Percentiles rank a stretch among this genome's conserved stretches.
Conservation (phyloP, 2,329 filamentous ascomycete species). For the Pseudogymnoascus sp. region DNA sequence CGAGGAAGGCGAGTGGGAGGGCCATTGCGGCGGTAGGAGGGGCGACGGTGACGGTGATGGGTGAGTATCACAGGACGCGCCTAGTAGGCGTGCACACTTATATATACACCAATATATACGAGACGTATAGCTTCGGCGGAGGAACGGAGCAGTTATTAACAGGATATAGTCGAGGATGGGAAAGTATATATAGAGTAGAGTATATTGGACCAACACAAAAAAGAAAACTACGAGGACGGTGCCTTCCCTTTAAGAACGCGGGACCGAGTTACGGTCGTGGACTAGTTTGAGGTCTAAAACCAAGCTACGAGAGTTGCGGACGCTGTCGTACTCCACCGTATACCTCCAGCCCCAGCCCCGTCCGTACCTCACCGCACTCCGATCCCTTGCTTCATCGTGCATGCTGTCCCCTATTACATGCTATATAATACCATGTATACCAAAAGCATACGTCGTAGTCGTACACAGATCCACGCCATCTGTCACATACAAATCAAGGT, state of each 20-base stretch:
- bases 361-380: background rate
- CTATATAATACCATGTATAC: background rate
- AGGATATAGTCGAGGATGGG: background rate
- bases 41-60: background rate
- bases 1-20: constrained; percentile 2
- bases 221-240: background rate
- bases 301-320: background rate
- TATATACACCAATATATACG: background rate
- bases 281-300: background rate
- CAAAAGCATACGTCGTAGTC: background rate
- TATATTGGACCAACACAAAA: no score
- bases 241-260: background rate
- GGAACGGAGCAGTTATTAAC: background rate
- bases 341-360: background rate
- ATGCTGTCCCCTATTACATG: background rate
- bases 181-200: background rate
- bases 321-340: background rate
- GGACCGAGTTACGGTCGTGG: background rate
- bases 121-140: background rate
- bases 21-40: constrained; percentile 8
- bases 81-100: background rate
- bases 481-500: background rate
- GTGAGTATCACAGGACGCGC: background rate
- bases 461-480: background rate
- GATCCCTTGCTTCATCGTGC: background rate